Percentiles rank a stretch among this genome's conserved stretches.
phyloP scores from a whole-genome alignment of 176 grass and related monocot species.

The Carex cristatella region DNA sequence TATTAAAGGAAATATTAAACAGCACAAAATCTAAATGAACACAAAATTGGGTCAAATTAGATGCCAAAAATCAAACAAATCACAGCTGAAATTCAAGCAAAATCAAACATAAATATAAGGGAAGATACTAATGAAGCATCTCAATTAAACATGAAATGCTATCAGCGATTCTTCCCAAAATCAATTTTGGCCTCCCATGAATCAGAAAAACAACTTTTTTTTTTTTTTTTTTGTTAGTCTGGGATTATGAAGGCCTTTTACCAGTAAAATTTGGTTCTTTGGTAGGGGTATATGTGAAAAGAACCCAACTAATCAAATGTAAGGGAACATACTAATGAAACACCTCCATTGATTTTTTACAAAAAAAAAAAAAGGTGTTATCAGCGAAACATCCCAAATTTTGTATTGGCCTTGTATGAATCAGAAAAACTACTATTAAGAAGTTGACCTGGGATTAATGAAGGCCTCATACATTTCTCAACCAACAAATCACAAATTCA shows the following conservation, averaged over 20 bases:
- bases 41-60: neutral
- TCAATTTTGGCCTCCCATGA: conserved; percentile 10
- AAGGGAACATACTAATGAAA: neutral
- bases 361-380: neutral
- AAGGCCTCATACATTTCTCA: neutral
- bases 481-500: no score
- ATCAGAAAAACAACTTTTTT: neutral
- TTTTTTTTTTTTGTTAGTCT: neutral
- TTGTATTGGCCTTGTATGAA: neutral
- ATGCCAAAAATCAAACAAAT: neutral
- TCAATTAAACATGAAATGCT: neutral
- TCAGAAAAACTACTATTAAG: neutral
- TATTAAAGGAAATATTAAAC: neutral
- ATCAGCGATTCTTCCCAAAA: conserved; percentile 2
- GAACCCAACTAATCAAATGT: neutral
- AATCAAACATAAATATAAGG: neutral
- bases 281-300: neutral
- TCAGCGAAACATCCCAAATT: neutral
- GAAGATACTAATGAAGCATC: conserved; percentile 16
- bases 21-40: neutral
- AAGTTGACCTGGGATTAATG: neutral
- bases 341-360: neutral
- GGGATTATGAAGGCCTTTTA: conserved; percentile 17
- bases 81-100: neutral
- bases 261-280: neutral